phyloP scores from a whole-genome alignment of 148 eudicot species.

The Vaccinium myrtillus region DNA sequence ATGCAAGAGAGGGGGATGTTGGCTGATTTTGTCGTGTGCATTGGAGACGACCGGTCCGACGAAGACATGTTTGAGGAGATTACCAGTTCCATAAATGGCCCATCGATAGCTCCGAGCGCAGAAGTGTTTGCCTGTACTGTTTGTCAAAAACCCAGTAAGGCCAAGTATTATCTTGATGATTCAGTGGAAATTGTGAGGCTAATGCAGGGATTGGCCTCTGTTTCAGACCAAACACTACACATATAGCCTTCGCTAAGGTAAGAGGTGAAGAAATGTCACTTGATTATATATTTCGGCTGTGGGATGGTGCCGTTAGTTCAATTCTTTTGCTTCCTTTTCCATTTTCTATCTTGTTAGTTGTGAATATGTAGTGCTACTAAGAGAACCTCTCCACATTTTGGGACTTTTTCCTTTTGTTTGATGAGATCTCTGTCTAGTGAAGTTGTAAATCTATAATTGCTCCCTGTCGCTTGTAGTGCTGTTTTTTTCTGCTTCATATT shows the following conservation, averaged over 20 bases:
- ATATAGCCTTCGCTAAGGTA: neutral
- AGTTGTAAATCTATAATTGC: neutral
- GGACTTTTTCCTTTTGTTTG: neutral
- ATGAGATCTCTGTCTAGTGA: neutral
- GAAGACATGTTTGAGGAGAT: constrained; percentile 73
- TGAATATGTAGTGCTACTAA: neutral
- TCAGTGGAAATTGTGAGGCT: constrained; percentile 46
- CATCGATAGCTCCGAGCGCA: constrained; percentile 43
- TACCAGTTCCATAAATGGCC: constrained; percentile 33
- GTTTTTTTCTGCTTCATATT: neutral
- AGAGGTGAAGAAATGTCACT: neutral
- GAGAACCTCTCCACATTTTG: constrained; percentile 1
- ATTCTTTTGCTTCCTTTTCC: neutral
- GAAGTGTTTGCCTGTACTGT: constrained; percentile 65
- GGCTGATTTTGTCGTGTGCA: constrained; percentile 57
- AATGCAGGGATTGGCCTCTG: constrained; percentile 54
- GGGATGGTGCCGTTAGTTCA: neutral
- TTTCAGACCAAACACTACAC: constrained; percentile 34
- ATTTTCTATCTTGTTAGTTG: neutral
- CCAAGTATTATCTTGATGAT: constrained; percentile 57
- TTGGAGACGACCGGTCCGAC: constrained; percentile 71
- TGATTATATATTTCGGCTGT: neutral
- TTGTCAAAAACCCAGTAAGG: constrained; percentile 55
- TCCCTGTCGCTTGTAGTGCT: neutral
- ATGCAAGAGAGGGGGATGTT: constrained; percentile 44